Evolutionary conservation across 768 basidiomycete species (phyloP).

Genomic region (Boletellus sp.): DNA sequence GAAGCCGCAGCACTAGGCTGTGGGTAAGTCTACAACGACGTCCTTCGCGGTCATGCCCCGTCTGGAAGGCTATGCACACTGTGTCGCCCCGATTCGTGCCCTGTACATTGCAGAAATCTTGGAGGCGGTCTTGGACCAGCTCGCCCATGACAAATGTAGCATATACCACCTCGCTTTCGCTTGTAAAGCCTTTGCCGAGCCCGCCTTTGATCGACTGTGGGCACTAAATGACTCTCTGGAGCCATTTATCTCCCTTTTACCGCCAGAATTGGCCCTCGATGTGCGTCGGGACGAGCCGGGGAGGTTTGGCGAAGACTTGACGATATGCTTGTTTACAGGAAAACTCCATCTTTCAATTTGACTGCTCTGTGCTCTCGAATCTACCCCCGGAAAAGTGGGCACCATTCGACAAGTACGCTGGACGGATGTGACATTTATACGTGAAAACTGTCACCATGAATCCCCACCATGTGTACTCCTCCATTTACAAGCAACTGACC

Average conservation of each 20-base stretch:
- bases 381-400: slow-evolving; percentile 16
- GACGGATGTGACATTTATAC: slow-evolving; percentile 19
- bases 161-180: slow-evolving; percentile 18
- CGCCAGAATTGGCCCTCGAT: slow-evolving; percentile 17
- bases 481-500: slow-evolving; percentile 24
- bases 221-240: slow-evolving; percentile 22
- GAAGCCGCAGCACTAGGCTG: too few relatives aligned
- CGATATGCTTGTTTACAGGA: slow-evolving; percentile 11
- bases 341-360: slow-evolving; percentile 16
- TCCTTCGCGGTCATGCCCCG: slow-evolving; percentile 6
- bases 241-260: slow-evolving; percentile 22
- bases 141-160: slow-evolving; percentile 14
- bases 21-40: too few relatives aligned
- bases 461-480: slow-evolving; percentile 24
- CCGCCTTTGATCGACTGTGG: slow-evolving; percentile 24
- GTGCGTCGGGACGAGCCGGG: slow-evolving; percentile 8
- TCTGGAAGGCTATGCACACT: background rate
- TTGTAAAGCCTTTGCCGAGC: slow-evolving; percentile 19
- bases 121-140: slow-evolving; percentile 22
- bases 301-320: slow-evolving; percentile 6
- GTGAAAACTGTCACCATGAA: slow-evolving; percentile 26
- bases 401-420: slow-evolving; percentile 22
- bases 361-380: background rate
- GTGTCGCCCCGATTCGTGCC: slow-evolving; percentile 1
- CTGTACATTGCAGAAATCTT: slow-evolving; percentile 21